Conservation (phyloP, 169 alveolate species). For the Babesia gibsoni region DNA sequence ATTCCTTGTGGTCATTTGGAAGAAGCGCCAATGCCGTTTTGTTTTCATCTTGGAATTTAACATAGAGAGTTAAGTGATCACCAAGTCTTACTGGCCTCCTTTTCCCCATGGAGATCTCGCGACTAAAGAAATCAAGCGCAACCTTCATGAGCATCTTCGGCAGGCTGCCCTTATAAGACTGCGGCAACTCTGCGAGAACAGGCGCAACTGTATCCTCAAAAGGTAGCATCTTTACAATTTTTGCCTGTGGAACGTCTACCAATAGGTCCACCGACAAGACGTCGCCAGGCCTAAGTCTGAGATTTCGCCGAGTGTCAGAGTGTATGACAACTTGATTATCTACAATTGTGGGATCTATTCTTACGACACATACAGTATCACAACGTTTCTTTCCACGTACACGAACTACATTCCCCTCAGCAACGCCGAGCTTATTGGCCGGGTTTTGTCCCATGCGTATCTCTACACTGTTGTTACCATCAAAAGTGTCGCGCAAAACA, state of each 20-base stretch:
- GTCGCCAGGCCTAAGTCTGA: conserved; percentile 62
- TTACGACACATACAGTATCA: conserved; percentile 53
- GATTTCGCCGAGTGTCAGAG: conserved; percentile 54
- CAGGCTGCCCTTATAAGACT: background rate
- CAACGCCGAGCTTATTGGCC: conserved; percentile 54
- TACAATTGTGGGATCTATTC: conserved; percentile 14
- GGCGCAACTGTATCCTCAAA: conserved; percentile 52
- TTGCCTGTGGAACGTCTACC: conserved; percentile 44
- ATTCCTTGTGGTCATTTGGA: conserved; percentile 17
- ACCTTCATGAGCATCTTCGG: conserved; percentile 53
- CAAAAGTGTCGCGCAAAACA: conserved; percentile 38
- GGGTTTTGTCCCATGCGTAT: conserved; percentile 59
- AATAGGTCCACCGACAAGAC: conserved; percentile 47
- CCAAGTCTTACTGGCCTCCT: conserved; percentile 58
- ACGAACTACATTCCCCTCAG: conserved; percentile 47
- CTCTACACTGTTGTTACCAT: conserved; percentile 51
- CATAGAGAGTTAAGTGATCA: conserved; percentile 51
- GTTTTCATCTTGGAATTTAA: conserved; percentile 30
- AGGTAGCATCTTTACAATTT: conserved; percentile 38
- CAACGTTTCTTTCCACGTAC: conserved; percentile 52
- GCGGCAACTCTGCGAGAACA: conserved; percentile 25
- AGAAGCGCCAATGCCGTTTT: conserved; percentile 14
- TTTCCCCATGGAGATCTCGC: conserved; percentile 41
- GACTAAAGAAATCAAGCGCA: conserved; percentile 45
- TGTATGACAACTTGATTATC: conserved; percentile 45